Conservation (phyloP, 371 early-diverging fungal species). For the Dentiscutata heterogama region DNA sequence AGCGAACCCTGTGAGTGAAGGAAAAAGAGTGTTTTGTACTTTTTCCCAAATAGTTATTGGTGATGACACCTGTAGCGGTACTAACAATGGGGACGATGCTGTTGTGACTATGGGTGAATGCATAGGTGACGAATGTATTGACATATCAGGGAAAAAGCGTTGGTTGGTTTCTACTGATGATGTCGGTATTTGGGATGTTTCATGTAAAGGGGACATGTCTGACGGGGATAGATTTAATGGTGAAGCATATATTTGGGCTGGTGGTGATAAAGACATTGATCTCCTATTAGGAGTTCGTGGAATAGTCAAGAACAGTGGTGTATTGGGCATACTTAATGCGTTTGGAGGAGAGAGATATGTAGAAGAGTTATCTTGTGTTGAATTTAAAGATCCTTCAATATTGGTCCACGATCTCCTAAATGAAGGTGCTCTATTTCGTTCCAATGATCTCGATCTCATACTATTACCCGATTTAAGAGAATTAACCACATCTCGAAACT, state of each 20-base stretch:
- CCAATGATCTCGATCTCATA: conserved; percentile 1
- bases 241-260: background rate
- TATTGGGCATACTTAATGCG: background rate
- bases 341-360: background rate
- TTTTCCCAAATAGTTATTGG: conserved; percentile 7
- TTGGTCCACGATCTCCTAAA: conserved; percentile 16
- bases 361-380: background rate
- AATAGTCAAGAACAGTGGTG: background rate
- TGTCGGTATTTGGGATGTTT: background rate
- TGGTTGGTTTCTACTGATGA: background rate
- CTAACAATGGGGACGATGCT: background rate
- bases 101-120: background rate
- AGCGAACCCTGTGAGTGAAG: conserved; percentile 61
- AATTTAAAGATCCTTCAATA: background rate
- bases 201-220: background rate
- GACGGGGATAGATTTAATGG: background rate
- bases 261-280: conserved; percentile 12
- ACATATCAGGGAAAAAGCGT: background rate
- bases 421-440: background rate
- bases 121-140: conserved; percentile 1
- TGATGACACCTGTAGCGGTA: conserved; percentile 32
- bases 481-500: conserved; percentile 66
- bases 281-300: background rate
- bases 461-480: conserved; percentile 55
- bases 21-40: conserved; percentile 59